A percentile compares a stretch with the other conserved stretches of the same genome.
Evolutionary conservation across 2,329 filamentous ascomycete species (phyloP).

Genomic region (Xylariales sp.): DNA sequence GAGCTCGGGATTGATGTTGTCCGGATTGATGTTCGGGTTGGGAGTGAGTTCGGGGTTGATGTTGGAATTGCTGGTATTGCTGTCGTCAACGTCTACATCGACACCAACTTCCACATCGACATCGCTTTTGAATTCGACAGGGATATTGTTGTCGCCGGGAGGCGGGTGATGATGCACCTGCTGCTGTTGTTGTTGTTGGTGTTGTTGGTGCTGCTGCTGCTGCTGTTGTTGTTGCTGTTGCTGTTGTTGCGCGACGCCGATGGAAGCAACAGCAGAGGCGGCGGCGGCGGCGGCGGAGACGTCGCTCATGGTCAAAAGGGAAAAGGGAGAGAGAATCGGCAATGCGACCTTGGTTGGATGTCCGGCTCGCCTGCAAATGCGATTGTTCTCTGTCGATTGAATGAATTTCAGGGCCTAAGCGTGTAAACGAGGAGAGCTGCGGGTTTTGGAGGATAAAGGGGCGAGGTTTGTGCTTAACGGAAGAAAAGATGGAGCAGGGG

Average conservation of each 20-base stretch:
- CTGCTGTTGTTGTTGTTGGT: slow-evolving; percentile 10
- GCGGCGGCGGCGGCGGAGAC: slow-evolving; percentile 41
- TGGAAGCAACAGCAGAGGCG: slow-evolving; percentile 27
- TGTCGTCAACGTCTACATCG: slow-evolving; percentile 31
- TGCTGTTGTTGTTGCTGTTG: slow-evolving; percentile 14
- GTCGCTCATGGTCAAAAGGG: slow-evolving; percentile 43
- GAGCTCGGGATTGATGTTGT: slow-evolving; percentile 36
- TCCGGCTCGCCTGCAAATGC: slow-evolving; percentile 33
- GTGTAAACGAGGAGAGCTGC: slow-evolving; percentile 48
- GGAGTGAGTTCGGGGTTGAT: slow-evolving; percentile 32
- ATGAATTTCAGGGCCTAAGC: slow-evolving; percentile 49
- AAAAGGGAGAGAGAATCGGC: slow-evolving; percentile 1
- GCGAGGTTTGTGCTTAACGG: slow-evolving; percentile 48
- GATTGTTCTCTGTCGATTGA: slow-evolving; percentile 46
- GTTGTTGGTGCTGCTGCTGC: background rate
- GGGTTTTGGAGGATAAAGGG: slow-evolving; percentile 50
- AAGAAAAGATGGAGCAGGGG: slow-evolving; percentile 45
- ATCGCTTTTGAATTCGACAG: slow-evolving; percentile 21
- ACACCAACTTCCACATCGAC: slow-evolving; percentile 21
- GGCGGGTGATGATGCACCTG: slow-evolving; percentile 20
- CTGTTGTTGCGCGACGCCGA: slow-evolving; percentile 21
- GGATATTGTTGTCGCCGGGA: slow-evolving; percentile 1
- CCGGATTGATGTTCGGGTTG: slow-evolving; percentile 23
- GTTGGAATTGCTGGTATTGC: slow-evolving; percentile 33
- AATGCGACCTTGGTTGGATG: slow-evolving; percentile 33